Evolutionary conservation across 257 asterid species (phyloP).

Genomic region (Jaltomata sinuosa): DNA sequence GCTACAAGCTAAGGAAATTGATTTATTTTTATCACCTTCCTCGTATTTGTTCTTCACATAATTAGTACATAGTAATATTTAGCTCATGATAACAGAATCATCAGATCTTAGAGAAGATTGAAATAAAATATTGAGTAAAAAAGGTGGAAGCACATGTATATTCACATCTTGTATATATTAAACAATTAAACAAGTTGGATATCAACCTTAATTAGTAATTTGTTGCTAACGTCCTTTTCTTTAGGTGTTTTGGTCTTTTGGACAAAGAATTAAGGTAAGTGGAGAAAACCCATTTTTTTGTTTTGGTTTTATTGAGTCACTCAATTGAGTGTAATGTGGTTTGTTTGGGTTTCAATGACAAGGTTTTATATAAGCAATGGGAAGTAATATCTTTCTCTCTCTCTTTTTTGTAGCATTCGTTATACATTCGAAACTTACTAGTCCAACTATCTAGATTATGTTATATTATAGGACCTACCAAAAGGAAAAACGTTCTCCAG

Average conservation of each 20-base stretch:
- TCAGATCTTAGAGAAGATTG: too few relatives aligned
- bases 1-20: too few relatives aligned
- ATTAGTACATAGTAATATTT: too few relatives aligned
- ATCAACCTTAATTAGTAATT: not conserved
- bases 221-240: constrained; percentile 12
- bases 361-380: not conserved
- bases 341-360: not conserved
- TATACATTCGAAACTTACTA: not conserved
- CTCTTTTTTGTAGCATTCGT: not conserved
- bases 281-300: constrained; percentile 3
- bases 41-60: not conserved
- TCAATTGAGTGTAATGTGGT: not conserved
- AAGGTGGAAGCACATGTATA: too few relatives aligned
- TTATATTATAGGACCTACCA: not conserved
- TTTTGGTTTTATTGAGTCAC: too few relatives aligned
- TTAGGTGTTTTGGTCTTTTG: constrained; percentile 21
- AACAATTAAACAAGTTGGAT: not conserved
- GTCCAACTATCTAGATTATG: not conserved
- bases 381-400: not conserved
- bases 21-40: not conserved
- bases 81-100: too few relatives aligned
- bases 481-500: too few relatives aligned
- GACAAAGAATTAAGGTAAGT: constrained; percentile 24
- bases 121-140: too few relatives aligned
- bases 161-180: too few relatives aligned